phyloP scores from a whole-genome alignment of 1,139 yeast species.

The Sugiyamaella xylanicola region DNA sequence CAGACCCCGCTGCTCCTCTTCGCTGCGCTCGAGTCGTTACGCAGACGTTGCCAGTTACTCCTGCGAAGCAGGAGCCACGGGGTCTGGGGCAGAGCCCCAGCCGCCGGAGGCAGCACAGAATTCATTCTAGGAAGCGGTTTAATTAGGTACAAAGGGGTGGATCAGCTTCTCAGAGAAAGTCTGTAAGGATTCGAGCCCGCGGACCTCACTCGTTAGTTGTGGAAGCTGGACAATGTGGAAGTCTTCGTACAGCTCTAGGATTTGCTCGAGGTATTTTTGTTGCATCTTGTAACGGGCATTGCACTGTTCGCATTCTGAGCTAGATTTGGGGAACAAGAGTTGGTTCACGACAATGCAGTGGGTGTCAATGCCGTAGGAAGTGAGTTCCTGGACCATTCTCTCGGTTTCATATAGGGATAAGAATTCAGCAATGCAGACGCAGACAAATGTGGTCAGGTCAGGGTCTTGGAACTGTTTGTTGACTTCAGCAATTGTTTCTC shows the following conservation, averaged over 20 bases:
- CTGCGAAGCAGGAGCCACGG: no score
- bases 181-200: constrained; percentile 84
- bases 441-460: constrained; percentile 91
- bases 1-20: no score
- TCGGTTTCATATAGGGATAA: constrained; percentile 94
- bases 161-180: constrained; percentile 50
- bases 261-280: constrained; percentile 88
- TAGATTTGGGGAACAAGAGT: constrained; percentile 68
- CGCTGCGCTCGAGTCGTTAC: no score
- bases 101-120: no score
- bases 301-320: constrained; percentile 83
- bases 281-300: constrained; percentile 95
- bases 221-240: constrained; percentile 96
- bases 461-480: constrained; percentile 95
- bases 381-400: constrained; percentile 93
- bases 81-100: no score
- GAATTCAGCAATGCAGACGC: constrained; percentile 97
- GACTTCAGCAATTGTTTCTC: constrained; percentile 81
- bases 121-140: not conserved
- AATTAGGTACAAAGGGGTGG: constrained; percentile 30
- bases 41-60: no score
- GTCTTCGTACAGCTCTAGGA: constrained; percentile 90
- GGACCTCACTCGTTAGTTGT: constrained; percentile 85
- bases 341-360: constrained; percentile 95
- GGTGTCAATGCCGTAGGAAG: constrained; percentile 93